Evolutionary conservation across 2,329 filamentous ascomycete species (phyloP).

Genomic region (Arthrobotrys iridis): DNA sequence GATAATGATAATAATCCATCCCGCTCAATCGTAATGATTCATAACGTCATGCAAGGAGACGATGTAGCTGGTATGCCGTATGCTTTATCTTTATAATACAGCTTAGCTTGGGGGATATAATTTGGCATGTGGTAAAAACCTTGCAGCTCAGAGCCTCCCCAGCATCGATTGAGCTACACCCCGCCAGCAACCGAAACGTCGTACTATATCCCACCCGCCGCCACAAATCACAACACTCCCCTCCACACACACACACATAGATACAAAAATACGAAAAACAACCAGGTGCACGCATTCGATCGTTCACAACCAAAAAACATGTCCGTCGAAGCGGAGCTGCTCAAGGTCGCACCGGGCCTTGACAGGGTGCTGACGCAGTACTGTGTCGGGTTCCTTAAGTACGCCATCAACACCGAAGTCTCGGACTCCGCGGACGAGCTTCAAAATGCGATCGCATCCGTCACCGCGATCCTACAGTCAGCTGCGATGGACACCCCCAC

Average conservation of each 20-base stretch:
- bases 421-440: conserved; percentile 77
- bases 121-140: conserved; percentile 22
- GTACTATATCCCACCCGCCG: too few species aligned
- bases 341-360: conserved; percentile 77
- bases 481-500: conserved; percentile 75
- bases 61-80: neutral
- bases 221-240: too few species aligned
- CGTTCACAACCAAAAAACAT: conserved; percentile 16
- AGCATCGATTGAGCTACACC: too few species aligned
- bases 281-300: too few species aligned
- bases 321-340: conserved; percentile 49
- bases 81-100: neutral
- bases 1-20: neutral
- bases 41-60: neutral
- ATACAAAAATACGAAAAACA: neutral
- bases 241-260: too few species aligned
- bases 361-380: conserved; percentile 91
- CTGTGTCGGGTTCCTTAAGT: conserved; percentile 90
- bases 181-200: too few species aligned
- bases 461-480: conserved; percentile 89
- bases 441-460: conserved; percentile 80
- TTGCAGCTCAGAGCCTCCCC: conserved; percentile 1
- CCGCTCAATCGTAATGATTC: neutral
- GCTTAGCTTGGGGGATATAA: neutral
- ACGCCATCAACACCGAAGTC: conserved; percentile 85